phyloP scores from a whole-genome alignment of 805 yeast species.

The Maudiozyma turicensis region DNA sequence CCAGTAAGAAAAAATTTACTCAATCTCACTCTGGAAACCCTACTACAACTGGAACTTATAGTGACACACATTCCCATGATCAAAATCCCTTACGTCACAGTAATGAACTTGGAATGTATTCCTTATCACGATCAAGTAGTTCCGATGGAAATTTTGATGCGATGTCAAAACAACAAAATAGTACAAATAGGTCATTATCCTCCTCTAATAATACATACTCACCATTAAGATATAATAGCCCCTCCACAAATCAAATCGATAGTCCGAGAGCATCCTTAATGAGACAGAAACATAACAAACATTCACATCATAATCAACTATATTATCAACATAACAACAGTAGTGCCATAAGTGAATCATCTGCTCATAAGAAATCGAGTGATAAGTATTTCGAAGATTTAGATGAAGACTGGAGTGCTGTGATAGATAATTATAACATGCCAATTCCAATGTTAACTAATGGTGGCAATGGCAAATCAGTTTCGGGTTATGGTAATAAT shows the following conservation, averaged over 20 bases:
- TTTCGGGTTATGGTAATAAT: background rate
- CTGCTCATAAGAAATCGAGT: constrained; percentile 17
- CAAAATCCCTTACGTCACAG: background rate
- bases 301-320: constrained; percentile 8
- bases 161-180: constrained; percentile 20
- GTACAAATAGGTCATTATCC: constrained; percentile 4
- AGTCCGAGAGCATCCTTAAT: constrained; percentile 11
- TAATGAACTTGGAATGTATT: background rate
- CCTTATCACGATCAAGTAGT: background rate
- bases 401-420: constrained; percentile 93
- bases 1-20: background rate
- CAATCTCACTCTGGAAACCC: constrained; percentile 1
- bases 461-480: constrained; percentile 20
- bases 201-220: constrained; percentile 16
- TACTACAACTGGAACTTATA: background rate
- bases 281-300: constrained; percentile 6
- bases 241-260: constrained; percentile 8
- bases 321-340: constrained; percentile 9
- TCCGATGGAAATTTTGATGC: constrained; percentile 23
- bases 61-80: background rate
- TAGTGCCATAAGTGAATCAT: constrained; percentile 2
- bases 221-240: constrained; percentile 20
- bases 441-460: constrained; percentile 25
- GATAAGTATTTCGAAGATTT: constrained; percentile 48
- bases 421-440: constrained; percentile 38